phyloP scores from a whole-genome alignment of 2,329 filamentous ascomycete species.

The Sporothrix dimorphospora region DNA sequence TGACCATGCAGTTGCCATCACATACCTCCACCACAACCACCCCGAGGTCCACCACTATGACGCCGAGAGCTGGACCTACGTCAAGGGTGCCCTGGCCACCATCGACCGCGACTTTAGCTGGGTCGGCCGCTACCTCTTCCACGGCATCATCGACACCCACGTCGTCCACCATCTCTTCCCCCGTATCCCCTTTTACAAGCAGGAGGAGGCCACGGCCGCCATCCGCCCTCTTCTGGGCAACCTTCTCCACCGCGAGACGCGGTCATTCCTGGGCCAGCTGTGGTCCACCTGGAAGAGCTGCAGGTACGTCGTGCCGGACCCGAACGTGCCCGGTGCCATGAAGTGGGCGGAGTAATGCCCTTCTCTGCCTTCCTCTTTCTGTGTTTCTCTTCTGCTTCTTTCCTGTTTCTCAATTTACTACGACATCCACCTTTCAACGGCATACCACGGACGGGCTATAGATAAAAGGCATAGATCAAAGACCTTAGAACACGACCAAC shows the following conservation, averaged over 20 bases:
- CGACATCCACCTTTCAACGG: neutral
- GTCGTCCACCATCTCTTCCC: conserved; percentile 90
- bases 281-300: conserved; percentile 52
- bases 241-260: conserved; percentile 83
- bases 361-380: neutral
- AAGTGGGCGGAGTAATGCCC: conserved; percentile 40
- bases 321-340: conserved; percentile 43
- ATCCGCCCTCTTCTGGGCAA: conserved; percentile 84
- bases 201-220: conserved; percentile 36
- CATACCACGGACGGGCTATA: neutral
- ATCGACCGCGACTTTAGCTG: conserved; percentile 97
- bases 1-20: conserved; percentile 75
- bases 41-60: conserved; percentile 90
- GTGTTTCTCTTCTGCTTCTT: neutral
- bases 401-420: neutral
- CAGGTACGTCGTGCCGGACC: conserved; percentile 52
- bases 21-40: conserved; percentile 95
- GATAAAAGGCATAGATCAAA: conserved; percentile 13
- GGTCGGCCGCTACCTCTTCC: conserved; percentile 83
- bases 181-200: conserved; percentile 67
- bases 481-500: neutral
- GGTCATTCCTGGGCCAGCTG: conserved; percentile 50
- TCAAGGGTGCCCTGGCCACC: conserved; percentile 87
- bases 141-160: conserved; percentile 95
- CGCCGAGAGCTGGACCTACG: conserved; percentile 82